Evolutionary conservation across 78 protist genomes (phyloP).

Genomic region (Dictyostelium firmibasis): DNA sequence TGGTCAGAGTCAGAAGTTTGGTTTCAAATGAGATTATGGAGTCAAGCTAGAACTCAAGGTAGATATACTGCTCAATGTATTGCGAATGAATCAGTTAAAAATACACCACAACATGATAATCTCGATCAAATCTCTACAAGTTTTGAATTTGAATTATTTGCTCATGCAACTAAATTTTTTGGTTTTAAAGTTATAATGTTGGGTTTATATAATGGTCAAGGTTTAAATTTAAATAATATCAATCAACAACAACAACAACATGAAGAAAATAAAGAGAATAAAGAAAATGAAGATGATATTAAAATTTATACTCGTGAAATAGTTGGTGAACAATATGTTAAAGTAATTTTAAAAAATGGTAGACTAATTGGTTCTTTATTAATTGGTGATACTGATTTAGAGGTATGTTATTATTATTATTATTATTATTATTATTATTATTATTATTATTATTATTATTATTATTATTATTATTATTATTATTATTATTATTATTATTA

Average conservation of each 20-base stretch:
- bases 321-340: not conserved
- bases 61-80: slow-evolving; percentile 52
- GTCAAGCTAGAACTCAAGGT: slow-evolving; percentile 67
- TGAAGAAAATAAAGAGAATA: not conserved
- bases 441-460: not conserved
- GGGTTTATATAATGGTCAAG: slow-evolving; percentile 57
- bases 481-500: not conserved
- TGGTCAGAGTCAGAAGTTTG: slow-evolving; percentile 2
- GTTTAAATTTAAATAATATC: not conserved
- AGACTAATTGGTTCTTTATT: slow-evolving; percentile 39
- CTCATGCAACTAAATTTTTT: slow-evolving; percentile 72
- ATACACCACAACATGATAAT: not conserved
- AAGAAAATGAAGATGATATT: slow-evolving; percentile 1
- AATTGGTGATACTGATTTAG: slow-evolving; percentile 72
- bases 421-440: not conserved
- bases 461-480: not conserved
- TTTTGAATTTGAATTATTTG: slow-evolving; percentile 73
- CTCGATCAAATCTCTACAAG: slow-evolving; percentile 23
- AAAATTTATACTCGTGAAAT: not conserved
- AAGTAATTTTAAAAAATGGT: slow-evolving; percentile 29
- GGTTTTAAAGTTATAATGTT: slow-evolving; percentile 55
- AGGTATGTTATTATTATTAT: not conserved
- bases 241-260: not conserved
- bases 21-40: slow-evolving; percentile 71
- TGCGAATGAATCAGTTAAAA: slow-evolving; percentile 16